Evolutionary conservation across 1,139 yeast species (phyloP), one percentile per base, ranked within the genome.

Genomic region (Spathaspora jeffriesii): DNA sequence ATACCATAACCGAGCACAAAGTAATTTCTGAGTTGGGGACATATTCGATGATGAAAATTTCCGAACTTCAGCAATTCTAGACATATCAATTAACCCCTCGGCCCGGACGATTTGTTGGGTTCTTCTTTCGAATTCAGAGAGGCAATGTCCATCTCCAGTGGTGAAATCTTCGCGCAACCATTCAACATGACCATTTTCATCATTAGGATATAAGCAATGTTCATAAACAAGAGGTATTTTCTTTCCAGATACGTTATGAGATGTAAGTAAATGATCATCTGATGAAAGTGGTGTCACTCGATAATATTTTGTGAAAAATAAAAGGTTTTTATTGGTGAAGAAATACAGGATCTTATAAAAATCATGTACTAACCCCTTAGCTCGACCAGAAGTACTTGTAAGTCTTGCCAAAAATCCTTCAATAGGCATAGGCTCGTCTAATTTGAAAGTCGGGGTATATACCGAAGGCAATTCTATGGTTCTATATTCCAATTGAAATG

Each of bases 391-490:
- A 54, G 78, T 73, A 42, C 81, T 74, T 0, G 87, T 73, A 38
- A 87, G 62, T 44, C 87, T 73, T 2, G 81, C 71, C 13, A 90
- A 63, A 60, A 87, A 89, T 0, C 97, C 97, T 64, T 89, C 96
- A 8, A 88, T 63, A 0, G 95, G 84, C 0, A 64, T 52, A 0
- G 96, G 96, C 56, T 87, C 93, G 1, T 57, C 40, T 40, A 42
- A 5, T 38, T 38, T 38, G 11, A 18, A 34, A 10, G 13, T 34
- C 4, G 38, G 38, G 9, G 38, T 34, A 18, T 34, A 15, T 13
- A 34, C 23, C 9, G 38, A 18, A 11, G 37, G 31, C 14, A 57
- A 62, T 1, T 55, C 51, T 0, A 46, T 45, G 8, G 53, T 40
- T 43, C 95, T 69, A 11, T 86, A 58, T 55, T 88, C 91, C 20